A percentile compares a stretch with the other conserved stretches of the same genome.
Evolutionary conservation across 2,329 filamentous ascomycete species (phyloP).

Genomic region (Phialophora macrospora): DNA sequence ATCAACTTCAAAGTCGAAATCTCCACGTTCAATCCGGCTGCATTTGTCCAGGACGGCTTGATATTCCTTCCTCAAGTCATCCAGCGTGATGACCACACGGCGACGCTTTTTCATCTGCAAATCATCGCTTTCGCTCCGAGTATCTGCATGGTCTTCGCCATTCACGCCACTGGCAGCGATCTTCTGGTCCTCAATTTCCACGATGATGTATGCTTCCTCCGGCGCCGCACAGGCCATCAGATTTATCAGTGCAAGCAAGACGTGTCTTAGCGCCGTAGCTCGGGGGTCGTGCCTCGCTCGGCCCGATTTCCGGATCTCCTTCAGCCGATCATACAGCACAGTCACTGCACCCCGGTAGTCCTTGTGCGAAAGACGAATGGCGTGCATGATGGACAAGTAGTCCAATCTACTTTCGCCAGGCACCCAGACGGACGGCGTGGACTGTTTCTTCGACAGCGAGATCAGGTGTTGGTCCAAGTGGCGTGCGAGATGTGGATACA

Average conservation of each 20-base stretch:
- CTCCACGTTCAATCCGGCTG: constrained; percentile 83
- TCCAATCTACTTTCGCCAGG: constrained; percentile 54
- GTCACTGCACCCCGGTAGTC: constrained; percentile 81
- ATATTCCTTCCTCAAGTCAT: constrained; percentile 85
- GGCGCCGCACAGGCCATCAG: constrained; percentile 82
- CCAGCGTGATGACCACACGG: constrained; percentile 80
- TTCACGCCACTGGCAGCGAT: neutral
- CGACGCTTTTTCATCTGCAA: constrained; percentile 39
- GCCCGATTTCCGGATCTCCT: constrained; percentile 43
- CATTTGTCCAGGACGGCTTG: constrained; percentile 87
- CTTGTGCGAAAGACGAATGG: constrained; percentile 81
- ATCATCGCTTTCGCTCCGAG: neutral
- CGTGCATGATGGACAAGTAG: constrained; percentile 88
- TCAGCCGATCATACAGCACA: constrained; percentile 44
- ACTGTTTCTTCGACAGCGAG: constrained; percentile 70
- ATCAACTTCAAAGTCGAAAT: constrained; percentile 73
- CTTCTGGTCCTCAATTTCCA: constrained; percentile 23
- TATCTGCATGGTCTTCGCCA: constrained; percentile 25
- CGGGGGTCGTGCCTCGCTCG: constrained; percentile 49
- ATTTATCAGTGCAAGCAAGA: constrained; percentile 92
- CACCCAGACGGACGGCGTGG: constrained; percentile 57
- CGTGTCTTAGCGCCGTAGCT: constrained; percentile 63
- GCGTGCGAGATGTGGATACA: constrained; percentile 69
- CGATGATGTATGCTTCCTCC: constrained; percentile 77
- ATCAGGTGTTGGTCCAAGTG: constrained; percentile 79